Base-by-base conservation (phyloP, 495 filamentous ascomycete species). In the Tuber melanosporum region DNA sequence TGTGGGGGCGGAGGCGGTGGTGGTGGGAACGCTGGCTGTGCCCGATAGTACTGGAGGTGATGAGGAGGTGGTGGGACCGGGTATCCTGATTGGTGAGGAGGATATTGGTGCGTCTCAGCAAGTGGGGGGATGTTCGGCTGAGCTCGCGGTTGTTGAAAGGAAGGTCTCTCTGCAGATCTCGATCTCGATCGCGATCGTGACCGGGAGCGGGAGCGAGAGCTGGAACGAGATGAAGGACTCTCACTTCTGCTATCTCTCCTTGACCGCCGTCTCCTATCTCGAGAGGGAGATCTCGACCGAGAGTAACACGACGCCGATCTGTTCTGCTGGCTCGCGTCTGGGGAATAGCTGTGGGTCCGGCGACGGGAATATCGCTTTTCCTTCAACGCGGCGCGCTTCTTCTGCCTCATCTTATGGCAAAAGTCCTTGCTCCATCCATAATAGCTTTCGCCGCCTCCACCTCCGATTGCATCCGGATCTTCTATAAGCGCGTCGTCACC, bases 381-480 rank as follows among this genome's bases (percentile, higher is more conserved):
- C 71, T 39, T 76, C 78, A 66, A 74, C 43, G 78, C 82, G 15
- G 82, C 85, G 71, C 87, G 86, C 75, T 84, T 85, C 57, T 89
- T 86, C 73, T 88, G 88, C 82, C 91, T 92, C 92, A 95, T 96
- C 77, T 91, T 90, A 78, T 92, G 87, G 85, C 93, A 96, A 79
- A 96, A 97, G 12, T 86, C 84, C 70, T 87, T 89, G 20, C 92
- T 94, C 94, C 94, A 97, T 52, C 93, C 94, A 82, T 95, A 95
- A 81, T 97, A 96, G 12, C 90, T 90, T 46, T 95, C 90, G 12
- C 90, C 89, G 26, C 85, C 85, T 17, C 87, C 79, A 82, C 94
- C 91, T 26, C 94, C 94, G 43, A 97, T 86, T 75, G 91, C 89
- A 80, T 94, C 91, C 32, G 94, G 86, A 73, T 94, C 92, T 43